These are phyloP conservation scores for Alternaria arborescens DNA, from an alignment of 2,329 filamentous ascomycete genomes.

Conservation along the genomic window DNA sequence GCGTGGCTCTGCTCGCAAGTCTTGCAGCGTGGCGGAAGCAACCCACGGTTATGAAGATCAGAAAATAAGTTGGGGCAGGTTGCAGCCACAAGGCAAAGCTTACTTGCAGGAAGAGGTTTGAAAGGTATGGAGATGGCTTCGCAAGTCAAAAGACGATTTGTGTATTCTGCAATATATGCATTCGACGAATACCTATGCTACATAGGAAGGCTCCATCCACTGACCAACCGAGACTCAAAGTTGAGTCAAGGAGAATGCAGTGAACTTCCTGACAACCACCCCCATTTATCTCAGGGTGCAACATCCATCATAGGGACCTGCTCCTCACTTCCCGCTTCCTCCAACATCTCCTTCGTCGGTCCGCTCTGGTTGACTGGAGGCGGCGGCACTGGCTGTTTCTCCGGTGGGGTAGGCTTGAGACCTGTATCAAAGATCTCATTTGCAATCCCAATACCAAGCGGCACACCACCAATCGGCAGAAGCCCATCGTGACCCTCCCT, in stretches of 20 bases:
- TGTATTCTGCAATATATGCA: too few species aligned
- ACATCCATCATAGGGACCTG: conserved; percentile 1
- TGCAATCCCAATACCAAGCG: conserved; percentile 23
- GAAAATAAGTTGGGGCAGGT: neutral
- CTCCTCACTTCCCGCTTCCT: neutral
- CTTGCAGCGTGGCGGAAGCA: conserved; percentile 20
- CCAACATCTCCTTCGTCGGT: neutral
- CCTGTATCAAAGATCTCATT: conserved; percentile 21
- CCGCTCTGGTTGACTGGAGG: neutral
- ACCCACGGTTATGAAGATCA: neutral
- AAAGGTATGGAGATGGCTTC: too few species aligned
- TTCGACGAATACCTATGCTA: neutral
- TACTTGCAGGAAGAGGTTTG: too few species aligned
- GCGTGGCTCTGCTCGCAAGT: conserved; percentile 20
- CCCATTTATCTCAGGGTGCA: conserved; percentile 1
- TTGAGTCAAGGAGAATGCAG: neutral
- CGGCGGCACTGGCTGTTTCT: conserved; percentile 13
- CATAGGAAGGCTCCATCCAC: neutral
- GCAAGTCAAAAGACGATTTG: too few species aligned
- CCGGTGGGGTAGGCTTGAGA: conserved; percentile 17
- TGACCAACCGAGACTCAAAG: too few species aligned
- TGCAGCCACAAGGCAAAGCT: too few species aligned
- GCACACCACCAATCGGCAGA: conserved; percentile 23
- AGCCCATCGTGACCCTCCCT: conserved; percentile 15
- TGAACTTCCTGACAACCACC: too few species aligned